Evolutionary conservation across 2,329 filamentous ascomycete genomes (phyloP).

Genomic region (Trichophyton rubrum): DNA sequence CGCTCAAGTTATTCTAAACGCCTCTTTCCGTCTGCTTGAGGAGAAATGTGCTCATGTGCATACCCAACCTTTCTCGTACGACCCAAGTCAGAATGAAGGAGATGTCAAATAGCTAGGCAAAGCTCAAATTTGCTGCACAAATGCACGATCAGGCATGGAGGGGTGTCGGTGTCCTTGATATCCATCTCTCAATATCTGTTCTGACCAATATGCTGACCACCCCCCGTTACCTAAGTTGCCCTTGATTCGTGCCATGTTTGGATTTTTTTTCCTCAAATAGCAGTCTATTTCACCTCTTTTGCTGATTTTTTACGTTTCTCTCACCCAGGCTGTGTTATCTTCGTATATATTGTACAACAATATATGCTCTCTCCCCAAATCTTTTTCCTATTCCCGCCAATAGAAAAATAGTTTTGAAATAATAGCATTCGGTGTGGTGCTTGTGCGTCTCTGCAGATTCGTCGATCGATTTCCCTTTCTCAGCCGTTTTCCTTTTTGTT

Average conservation of each 20-base stretch:
- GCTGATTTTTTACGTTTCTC: background rate
- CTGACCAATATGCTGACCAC: background rate
- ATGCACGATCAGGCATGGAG: background rate
- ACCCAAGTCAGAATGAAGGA: background rate
- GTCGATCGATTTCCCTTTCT: constrained; percentile 1
- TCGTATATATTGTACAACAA: constrained; percentile 3
- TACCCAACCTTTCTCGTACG: background rate
- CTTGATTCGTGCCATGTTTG: background rate
- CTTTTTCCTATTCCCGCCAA: background rate
- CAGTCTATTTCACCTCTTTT: background rate
- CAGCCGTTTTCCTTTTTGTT: background rate
- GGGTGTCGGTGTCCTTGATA: background rate
- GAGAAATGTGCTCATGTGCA: background rate
- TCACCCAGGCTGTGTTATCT: background rate
- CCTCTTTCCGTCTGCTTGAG: background rate
- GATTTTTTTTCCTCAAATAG: background rate
- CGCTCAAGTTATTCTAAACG: background rate
- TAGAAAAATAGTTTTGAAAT: background rate
- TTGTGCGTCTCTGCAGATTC: constrained; percentile 2
- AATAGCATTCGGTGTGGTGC: background rate
- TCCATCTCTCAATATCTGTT: background rate
- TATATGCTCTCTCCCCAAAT: background rate
- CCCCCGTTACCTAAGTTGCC: background rate
- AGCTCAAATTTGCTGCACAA: background rate
- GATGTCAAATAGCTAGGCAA: background rate